Base-by-base conservation (phyloP, 495 filamentous ascomycete genomes). In the Lasiosphaeria ovina region DNA sequence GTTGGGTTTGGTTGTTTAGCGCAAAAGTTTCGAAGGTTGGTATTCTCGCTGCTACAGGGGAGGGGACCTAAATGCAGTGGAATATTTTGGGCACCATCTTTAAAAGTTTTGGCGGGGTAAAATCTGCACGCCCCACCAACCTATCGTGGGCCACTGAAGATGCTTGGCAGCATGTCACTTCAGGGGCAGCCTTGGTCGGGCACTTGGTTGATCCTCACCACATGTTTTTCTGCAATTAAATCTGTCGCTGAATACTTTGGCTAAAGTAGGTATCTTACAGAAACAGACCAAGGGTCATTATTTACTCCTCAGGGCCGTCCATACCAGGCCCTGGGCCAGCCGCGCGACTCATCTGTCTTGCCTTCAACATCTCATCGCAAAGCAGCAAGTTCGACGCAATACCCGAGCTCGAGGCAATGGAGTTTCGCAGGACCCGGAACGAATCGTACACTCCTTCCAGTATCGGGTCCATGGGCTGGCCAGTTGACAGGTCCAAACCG, bases 281-380 rank as follows among this genome's bases (percentile, higher is more conserved):
- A 59, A 40, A 52, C 50, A 66, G 51, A 65, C 55, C 34, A 35
- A 36, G 62, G 36, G 17, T 52, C 11, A 31, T 58, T 54, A 16
- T 58, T 70, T 72, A 79, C 69, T 77, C 69, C 64, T 78, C 75
- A 6, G 76, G 74, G 3, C 76, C 82, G 62, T 83, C 82, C 79
- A 79, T 80, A 31, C 80, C 80, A 0, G 81, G 79, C 4, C 81
- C 81, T 6, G 81, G 81, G 6, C 76, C 78, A 11, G 70, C 74
- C 64, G 74, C 68, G 53, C 81, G 70, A 0, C 80, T 88, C 93
- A 98, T 98, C 77, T 98, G 95, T 71, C 94, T 82, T 55, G 94
- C 94, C 81, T 99, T 99, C 59, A 99, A 78, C 74, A 99, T 81
- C 80, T 99, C 94, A 67, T 99, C 94, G 64, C 95, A 98, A 24